Percentiles rank a stretch among this genome's conserved stretches.
Conservation (phyloP, 179 eudicot species). For the Patellifolia procumbens region DNA sequence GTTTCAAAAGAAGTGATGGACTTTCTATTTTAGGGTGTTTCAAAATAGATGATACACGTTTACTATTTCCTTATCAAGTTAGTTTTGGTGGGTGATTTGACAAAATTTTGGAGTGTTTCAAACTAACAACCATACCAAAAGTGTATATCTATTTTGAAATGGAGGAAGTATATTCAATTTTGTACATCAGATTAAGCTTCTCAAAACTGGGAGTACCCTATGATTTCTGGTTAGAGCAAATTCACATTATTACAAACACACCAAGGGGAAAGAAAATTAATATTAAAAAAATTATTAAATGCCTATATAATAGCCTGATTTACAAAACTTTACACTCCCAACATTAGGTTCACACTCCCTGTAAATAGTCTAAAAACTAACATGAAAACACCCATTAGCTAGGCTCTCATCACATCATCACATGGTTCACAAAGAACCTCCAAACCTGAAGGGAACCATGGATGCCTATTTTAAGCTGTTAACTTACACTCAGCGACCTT, state of each 20-base stretch:
- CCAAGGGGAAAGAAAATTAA: background rate
- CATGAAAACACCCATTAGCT: background rate
- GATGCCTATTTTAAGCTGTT: background rate
- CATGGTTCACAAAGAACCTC: background rate
- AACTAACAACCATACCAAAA: too few species aligned
- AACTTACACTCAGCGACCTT: background rate
- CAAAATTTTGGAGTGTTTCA: too few species aligned
- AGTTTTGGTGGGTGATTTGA: too few species aligned
- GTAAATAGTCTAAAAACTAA: background rate
- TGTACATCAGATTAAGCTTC: background rate
- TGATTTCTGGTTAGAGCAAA: background rate
- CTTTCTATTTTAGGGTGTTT: too few species aligned
- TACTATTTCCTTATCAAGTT: too few species aligned
- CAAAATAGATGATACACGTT: too few species aligned
- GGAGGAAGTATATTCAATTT: too few species aligned
- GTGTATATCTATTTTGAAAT: too few species aligned
- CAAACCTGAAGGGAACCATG: background rate
- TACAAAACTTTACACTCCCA: conserved; percentile 17
- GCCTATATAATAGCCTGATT: conserved; percentile 23
- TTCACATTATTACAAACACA: conserved; percentile 6
- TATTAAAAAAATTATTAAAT: background rate
- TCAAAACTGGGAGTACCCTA: background rate
- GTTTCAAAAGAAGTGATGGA: too few species aligned
- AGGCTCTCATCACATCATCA: too few species aligned
- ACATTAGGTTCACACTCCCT: conserved; percentile 5